phyloP scores from a whole-genome alignment of 768 basidiomycete species.

The Leucocoprinus birnbaumii region DNA sequence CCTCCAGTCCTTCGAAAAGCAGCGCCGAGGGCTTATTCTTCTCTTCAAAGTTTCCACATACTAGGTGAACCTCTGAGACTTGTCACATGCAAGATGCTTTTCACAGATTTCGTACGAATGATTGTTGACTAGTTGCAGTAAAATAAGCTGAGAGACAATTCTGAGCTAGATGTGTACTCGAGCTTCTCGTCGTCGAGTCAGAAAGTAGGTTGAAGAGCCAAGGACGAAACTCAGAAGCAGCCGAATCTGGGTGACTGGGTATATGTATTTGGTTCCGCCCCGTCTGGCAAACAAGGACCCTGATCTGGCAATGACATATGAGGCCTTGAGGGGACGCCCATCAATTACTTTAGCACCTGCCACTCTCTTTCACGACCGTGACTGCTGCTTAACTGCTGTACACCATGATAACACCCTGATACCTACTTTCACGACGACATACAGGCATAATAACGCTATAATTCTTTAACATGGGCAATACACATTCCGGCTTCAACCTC shows the following conservation, averaged over 20 bases:
- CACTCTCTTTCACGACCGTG: not conserved
- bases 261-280: not conserved
- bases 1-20: no score
- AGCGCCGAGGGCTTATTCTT: no score
- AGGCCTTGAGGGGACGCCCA: not conserved
- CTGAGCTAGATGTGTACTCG: no score
- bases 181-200: no score
- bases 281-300: not conserved
- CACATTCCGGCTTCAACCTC: conserved; percentile 65
- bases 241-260: not conserved
- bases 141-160: no score
- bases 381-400: not conserved
- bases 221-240: not conserved
- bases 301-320: conserved; percentile 3
- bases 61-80: no score
- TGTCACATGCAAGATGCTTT: no score
- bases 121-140: no score
- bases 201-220: not conserved
- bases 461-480: conserved; percentile 63
- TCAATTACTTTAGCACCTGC: not conserved
- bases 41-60: no score
- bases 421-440: not conserved
- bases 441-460: not conserved
- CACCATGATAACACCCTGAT: conserved; percentile 8
- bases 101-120: no score